Evolutionary conservation across 257 asterid genomes (phyloP).

Genomic region (Ilex asprella): DNA sequence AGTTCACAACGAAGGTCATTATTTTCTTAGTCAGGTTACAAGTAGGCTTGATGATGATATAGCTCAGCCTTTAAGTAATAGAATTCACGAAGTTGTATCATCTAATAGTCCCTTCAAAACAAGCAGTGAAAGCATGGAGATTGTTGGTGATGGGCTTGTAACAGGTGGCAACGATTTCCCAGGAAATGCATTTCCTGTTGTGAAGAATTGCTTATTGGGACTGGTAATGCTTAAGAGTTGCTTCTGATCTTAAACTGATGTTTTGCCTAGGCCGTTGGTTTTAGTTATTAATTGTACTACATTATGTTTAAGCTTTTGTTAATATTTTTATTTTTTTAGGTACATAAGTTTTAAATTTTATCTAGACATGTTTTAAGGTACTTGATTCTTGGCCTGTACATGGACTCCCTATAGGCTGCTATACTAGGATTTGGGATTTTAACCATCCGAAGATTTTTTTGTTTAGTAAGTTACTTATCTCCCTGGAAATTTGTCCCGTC

Average conservation of each 20-base stretch:
- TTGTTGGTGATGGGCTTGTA: conserved; percentile 20
- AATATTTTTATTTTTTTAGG: background rate
- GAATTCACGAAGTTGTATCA: conserved; percentile 23
- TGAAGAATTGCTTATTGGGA: conserved; percentile 60
- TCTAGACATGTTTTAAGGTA: background rate
- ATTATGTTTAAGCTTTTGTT: conserved; percentile 7
- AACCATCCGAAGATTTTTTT: too few species aligned
- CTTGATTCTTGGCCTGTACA: background rate
- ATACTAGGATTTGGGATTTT: background rate
- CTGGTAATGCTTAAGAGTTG: conserved; percentile 46
- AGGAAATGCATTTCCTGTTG: conserved; percentile 17
- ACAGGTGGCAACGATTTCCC: conserved; percentile 28
- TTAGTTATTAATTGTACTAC: conserved; percentile 11
- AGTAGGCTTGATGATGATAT: conserved; percentile 40
- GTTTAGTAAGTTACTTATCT: background rate
- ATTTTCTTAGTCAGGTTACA: conserved; percentile 66
- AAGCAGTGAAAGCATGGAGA: conserved; percentile 30
- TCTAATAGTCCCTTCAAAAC: conserved; percentile 22
- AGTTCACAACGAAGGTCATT: conserved; percentile 42
- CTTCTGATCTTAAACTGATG: conserved; percentile 7
- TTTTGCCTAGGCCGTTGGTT: background rate
- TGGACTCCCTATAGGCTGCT: background rate
- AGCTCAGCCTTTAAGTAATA: conserved; percentile 20
- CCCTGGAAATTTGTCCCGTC: background rate
- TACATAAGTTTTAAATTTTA: background rate